Evolutionary conservation across 345 rosid species (phyloP).

Genomic region (Eutrema heterophyllum): DNA sequence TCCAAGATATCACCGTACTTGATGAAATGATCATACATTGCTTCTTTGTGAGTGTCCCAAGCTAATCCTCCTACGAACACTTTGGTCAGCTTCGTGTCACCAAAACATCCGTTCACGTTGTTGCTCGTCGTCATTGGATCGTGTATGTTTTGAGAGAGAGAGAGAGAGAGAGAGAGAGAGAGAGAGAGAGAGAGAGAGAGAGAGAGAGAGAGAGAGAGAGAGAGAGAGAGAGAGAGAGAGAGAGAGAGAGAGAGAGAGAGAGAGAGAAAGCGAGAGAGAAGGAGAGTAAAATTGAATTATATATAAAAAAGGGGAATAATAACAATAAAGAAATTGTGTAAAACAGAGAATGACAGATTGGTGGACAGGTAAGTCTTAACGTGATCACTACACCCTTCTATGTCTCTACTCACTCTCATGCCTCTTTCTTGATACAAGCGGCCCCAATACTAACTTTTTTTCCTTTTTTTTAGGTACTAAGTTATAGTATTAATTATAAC

Average conservation of each 20-base stretch:
- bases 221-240: slow-evolving; percentile 5
- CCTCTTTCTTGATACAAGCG: not conserved
- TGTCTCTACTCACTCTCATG: slow-evolving; percentile 1
- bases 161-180: not conserved
- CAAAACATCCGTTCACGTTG: slow-evolving; percentile 54
- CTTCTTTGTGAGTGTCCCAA: slow-evolving; percentile 92
- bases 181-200: slow-evolving; percentile 24
- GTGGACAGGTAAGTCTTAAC: slow-evolving; percentile 41
- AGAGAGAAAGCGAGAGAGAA: too few species aligned
- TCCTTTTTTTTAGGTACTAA: too few species aligned
- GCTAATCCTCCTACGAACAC: slow-evolving; percentile 96
- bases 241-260: not conserved
- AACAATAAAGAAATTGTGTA: slow-evolving; percentile 27
- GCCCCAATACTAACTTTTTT: not conserved
- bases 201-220: slow-evolving; percentile 2
- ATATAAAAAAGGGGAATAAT: slow-evolving; percentile 21
- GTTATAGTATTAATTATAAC: not conserved
- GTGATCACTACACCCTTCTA: slow-evolving; percentile 36
- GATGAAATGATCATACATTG: slow-evolving; percentile 80
- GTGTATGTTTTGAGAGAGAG: not conserved
- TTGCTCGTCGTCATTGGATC: slow-evolving; percentile 41
- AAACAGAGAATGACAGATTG: slow-evolving; percentile 65
- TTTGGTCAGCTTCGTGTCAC: slow-evolving; percentile 91
- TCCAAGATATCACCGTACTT: slow-evolving; percentile 89
- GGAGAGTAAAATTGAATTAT: not conserved